Percentiles rank a stretch among this genome's conserved stretches.
Conservation (phyloP, 2,329 filamentous ascomycete species). For the Beauveria sp. region DNA sequence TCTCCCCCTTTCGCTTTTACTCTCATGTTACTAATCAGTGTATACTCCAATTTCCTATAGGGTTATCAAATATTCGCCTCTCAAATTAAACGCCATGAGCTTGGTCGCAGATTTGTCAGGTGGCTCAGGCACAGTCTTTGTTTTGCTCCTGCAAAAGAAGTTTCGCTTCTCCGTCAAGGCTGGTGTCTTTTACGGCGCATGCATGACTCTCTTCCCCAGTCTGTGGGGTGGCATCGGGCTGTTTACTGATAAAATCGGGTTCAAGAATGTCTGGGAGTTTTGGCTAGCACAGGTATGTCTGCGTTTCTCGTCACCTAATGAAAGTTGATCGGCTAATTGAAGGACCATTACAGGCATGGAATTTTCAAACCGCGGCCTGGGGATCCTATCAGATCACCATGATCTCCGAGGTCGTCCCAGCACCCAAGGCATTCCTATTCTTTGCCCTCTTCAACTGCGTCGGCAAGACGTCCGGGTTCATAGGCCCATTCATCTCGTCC, state of each 20-base stretch:
- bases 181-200: conserved; percentile 17
- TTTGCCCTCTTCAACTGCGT: conserved; percentile 18
- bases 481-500: conserved; percentile 18
- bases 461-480: conserved; percentile 19
- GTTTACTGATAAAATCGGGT: conserved; percentile 15
- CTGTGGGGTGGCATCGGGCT: conserved; percentile 17
- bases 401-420: conserved; percentile 18
- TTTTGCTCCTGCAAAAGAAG: conserved; percentile 15
- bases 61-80: conserved; percentile 16
- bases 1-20: background rate
- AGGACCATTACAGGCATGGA: conserved; percentile 10
- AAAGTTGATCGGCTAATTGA: background rate
- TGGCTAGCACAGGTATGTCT: conserved; percentile 12
- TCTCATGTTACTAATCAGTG: too few relatives aligned
- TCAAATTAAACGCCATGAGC: conserved; percentile 16
- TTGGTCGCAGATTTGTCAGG: conserved; percentile 15
- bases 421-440: conserved; percentile 17
- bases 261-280: conserved; percentile 15
- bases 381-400: conserved; percentile 17
- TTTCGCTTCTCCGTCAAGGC: conserved; percentile 17
- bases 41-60: background rate
- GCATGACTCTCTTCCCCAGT: conserved; percentile 15
- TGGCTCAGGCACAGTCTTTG: conserved; percentile 15
- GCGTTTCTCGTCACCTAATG: background rate
- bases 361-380: conserved; percentile 14